Base-by-base conservation (phyloP, 306 rosid genomes). In the Sophora flavescens region DNA sequence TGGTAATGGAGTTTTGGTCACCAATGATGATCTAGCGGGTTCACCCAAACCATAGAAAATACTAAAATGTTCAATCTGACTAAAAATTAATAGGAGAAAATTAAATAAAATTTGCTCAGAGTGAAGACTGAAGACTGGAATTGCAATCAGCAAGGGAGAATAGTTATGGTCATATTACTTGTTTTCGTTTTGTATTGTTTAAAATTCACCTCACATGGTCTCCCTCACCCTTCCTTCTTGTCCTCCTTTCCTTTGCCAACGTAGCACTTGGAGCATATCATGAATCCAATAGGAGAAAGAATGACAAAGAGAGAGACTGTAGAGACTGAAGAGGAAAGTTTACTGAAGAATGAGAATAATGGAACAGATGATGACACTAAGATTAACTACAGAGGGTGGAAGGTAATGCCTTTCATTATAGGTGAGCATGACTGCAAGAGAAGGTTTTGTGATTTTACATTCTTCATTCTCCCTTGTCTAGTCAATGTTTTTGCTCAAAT, bases 341-440 rank as follows among this genome's bases (percentile, higher is more conserved):
- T 84, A 84, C 59, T 81, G 73, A 81, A 76, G 73, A 81, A 69
- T 38, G 90, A 87, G 63, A 80, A 62, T 10, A 70, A 66, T 58
- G 88, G 56, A 45, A 63, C 76, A 56, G 58, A 63, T 57, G 86
- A 76, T 14, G 81, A 81, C 51, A 52, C 83, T 59, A 82, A 80
- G 77, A 35, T 84, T 10, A 83, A 71, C 77, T 86, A 91, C 85
- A 86, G 86, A 77, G 98, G 98, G 42, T 93, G 97, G 98, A 91
- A 86, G 86, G 81, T 76, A 76, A 93, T 93, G 98, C 98, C 98
- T 59, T 87, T 87, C 80, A 89, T 93, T 73, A 88, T 93, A 80
- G 98, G 98, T 93, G 70, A 82, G 59, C 50, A 59, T 47, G 67
- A 74, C 16, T 57, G 26, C 61, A 47, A 50, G 26, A 0, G 22